A percentile compares a stretch with the other conserved stretches of the same genome.
phyloP scores from a whole-genome alignment of 78 protist species.

The Polysphondylium violaceum region DNA sequence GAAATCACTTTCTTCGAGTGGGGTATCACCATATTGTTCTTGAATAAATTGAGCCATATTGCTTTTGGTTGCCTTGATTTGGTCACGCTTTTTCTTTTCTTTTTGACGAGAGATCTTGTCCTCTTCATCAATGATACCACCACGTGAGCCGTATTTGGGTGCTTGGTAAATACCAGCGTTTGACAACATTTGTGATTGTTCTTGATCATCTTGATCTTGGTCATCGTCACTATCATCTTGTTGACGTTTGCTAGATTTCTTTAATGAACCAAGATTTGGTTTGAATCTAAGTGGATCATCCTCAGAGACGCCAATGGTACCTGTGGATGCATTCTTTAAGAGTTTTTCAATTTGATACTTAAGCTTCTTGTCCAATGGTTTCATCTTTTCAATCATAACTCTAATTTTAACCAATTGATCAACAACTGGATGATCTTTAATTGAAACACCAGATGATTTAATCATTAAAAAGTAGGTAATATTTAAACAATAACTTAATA shows the following conservation, averaged over 20 bases:
- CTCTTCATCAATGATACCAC: conserved; percentile 27
- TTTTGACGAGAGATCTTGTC: background rate
- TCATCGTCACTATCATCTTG: background rate
- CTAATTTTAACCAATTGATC: conserved; percentile 87
- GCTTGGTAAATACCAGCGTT: conserved; percentile 58
- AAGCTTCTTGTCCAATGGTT: conserved; percentile 86
- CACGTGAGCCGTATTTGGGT: conserved; percentile 39
- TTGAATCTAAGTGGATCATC: conserved; percentile 59
- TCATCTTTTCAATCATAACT: conserved; percentile 80
- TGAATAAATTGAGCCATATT: conserved; percentile 29
- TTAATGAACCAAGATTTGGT: conserved; percentile 64
- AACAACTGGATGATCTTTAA: conserved; percentile 93
- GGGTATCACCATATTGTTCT: conserved; percentile 51
- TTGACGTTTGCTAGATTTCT: background rate
- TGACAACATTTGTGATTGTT: background rate
- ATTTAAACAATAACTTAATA: conserved; percentile 91
- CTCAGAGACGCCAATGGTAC: conserved; percentile 6
- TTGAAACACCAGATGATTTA: conserved; percentile 86
- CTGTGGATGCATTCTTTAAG: conserved; percentile 71
- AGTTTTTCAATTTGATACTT: conserved; percentile 84
- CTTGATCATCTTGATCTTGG: conserved; percentile 32
- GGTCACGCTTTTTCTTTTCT: background rate
- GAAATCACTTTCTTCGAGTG: conserved; percentile 33
- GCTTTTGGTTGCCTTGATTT: conserved; percentile 5
- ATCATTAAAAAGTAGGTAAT: conserved; percentile 89